Conservation (phyloP, 106 monocot species). For the Platanthera zijinensis region DNA sequence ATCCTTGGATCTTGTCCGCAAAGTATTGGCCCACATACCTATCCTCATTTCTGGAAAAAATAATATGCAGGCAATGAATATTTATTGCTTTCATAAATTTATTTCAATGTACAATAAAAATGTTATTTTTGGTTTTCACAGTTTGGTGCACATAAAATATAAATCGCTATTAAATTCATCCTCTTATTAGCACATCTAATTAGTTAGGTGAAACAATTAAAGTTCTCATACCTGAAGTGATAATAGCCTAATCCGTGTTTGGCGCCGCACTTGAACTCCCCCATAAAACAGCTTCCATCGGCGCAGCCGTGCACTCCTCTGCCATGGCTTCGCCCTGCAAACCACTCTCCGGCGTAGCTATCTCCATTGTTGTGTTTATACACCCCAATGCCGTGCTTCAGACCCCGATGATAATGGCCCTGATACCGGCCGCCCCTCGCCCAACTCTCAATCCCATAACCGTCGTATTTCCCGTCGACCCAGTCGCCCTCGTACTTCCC, state of each 20-base stretch:
- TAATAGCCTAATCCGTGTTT: constrained; percentile 52
- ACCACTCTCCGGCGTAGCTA: constrained; percentile 46
- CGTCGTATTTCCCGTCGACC: constrained; percentile 36
- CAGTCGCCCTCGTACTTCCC: constrained; percentile 61
- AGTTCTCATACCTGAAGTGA: constrained; percentile 30
- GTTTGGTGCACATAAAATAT: too few relatives aligned
- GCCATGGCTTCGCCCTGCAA: constrained; percentile 48
- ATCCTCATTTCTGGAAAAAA: constrained; percentile 25
- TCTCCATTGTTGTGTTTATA: constrained; percentile 39
- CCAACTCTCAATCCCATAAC: constrained; percentile 46
- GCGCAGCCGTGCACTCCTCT: constrained; percentile 36
- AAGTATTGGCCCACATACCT: constrained; percentile 32
- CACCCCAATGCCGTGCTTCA: constrained; percentile 35
- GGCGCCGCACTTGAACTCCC: constrained; percentile 40
- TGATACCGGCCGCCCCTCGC: constrained; percentile 38
- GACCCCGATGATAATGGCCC: constrained; percentile 27
- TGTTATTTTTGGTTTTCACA: too few relatives aligned
- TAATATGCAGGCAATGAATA: too few relatives aligned
- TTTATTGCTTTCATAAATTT: too few relatives aligned
- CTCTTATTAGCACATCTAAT: neutral
- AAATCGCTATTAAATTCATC: neutral
- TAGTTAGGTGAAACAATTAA: neutral
- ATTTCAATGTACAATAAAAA: neutral
- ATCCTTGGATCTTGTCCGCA: constrained; percentile 39
- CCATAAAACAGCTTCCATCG: constrained; percentile 44